Evolutionary conservation across 306 rosid genomes (phyloP).

Genomic region (Vigna hirtella): DNA sequence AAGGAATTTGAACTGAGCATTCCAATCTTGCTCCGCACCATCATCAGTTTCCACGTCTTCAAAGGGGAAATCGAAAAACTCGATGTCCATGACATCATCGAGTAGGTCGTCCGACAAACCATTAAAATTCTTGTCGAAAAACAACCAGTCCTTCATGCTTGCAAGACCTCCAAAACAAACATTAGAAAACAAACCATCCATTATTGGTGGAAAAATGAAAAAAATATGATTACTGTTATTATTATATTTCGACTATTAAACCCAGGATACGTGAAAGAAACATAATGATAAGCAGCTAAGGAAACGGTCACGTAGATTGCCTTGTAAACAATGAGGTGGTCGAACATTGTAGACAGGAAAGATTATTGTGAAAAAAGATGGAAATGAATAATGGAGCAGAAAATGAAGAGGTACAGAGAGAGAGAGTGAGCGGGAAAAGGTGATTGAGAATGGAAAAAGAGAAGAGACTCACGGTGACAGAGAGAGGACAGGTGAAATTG

Average conservation of each 20-base stretch:
- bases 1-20: slow-evolving; percentile 53
- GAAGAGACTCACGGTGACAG: slow-evolving; percentile 23
- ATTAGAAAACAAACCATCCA: background rate
- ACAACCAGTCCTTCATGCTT: slow-evolving; percentile 59
- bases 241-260: background rate
- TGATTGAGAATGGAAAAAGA: background rate
- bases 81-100: slow-evolving; percentile 50
- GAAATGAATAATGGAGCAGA: background rate
- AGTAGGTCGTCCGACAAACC: slow-evolving; percentile 50
- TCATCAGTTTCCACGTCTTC: slow-evolving; percentile 67
- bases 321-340: background rate
- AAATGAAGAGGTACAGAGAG: background rate
- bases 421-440: background rate
- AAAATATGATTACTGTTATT: background rate
- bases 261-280: background rate
- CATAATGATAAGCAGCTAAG: background rate
- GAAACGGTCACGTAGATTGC: background rate
- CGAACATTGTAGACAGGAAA: background rate
- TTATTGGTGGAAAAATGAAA: background rate
- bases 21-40: slow-evolving; percentile 65
- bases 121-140: slow-evolving; percentile 52
- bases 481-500: background rate
- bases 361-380: background rate
- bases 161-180: slow-evolving; percentile 41
- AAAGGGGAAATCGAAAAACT: slow-evolving; percentile 58